Evolutionary conservation across 345 rosid genomes (phyloP).

Genomic region (Salix koriyanagi): DNA sequence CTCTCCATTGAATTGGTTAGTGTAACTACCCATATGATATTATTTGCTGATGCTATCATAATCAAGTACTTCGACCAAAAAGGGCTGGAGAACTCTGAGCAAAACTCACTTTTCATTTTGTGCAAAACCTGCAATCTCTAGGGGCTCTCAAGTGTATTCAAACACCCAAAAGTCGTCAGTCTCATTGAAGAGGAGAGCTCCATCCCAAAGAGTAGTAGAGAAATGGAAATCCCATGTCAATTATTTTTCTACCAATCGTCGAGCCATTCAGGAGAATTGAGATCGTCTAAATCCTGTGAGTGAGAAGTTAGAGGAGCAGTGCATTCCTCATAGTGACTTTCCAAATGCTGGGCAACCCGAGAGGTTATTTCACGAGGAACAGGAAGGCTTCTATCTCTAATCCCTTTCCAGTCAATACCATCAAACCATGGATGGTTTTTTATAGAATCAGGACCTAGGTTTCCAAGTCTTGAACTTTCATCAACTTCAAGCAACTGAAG

Average conservation of each 20-base stretch:
- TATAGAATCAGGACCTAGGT: conserved; percentile 51
- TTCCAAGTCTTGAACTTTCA: conserved; percentile 63
- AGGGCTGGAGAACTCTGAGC: conserved; percentile 1
- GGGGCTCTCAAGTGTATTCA: background rate
- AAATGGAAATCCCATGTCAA: background rate
- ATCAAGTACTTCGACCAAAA: background rate
- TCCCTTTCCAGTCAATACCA: conserved; percentile 56
- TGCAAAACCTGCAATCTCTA: background rate
- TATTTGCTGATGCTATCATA: conserved; percentile 3
- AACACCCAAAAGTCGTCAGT: conserved; percentile 8
- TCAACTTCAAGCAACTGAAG: conserved; percentile 73
- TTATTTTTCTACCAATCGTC: conserved; percentile 63
- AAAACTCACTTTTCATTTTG: conserved; percentile 14
- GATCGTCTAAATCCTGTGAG: conserved; percentile 38
- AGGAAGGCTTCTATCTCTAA: conserved; percentile 41
- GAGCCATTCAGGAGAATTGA: conserved; percentile 63
- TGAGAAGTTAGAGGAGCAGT: conserved; percentile 33
- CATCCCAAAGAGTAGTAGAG: background rate
- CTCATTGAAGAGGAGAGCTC: background rate
- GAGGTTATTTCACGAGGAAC: conserved; percentile 57
- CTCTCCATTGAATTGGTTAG: conserved; percentile 35
- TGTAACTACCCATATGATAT: conserved; percentile 6
- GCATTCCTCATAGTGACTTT: conserved; percentile 36
- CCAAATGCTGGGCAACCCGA: conserved; percentile 48
- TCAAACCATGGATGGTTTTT: conserved; percentile 76